Evolutionary conservation across 192 early-diverging fungal species (phyloP).

Genomic region (Podila minutissima): DNA sequence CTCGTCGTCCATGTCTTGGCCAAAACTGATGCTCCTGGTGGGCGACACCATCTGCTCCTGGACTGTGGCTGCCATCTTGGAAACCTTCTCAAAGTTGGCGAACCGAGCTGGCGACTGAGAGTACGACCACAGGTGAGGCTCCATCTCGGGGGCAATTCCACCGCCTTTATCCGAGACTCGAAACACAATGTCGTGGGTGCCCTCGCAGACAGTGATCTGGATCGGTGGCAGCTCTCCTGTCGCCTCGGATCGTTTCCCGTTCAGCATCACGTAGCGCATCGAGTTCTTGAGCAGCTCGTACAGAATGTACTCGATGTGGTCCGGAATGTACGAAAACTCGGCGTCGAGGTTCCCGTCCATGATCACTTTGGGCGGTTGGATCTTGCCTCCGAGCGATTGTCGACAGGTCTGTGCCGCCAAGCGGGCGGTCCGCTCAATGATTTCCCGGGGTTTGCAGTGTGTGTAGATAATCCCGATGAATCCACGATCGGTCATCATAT

Average conservation of each 20-base stretch:
- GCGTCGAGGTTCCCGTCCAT: constrained; percentile 80
- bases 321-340: constrained; percentile 92
- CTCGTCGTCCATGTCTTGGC: neutral
- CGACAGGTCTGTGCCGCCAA: constrained; percentile 23
- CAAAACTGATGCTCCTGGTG: constrained; percentile 8
- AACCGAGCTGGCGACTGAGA: constrained; percentile 66
- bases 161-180: constrained; percentile 94
- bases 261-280: constrained; percentile 59
- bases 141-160: constrained; percentile 75
- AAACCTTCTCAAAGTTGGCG: constrained; percentile 77
- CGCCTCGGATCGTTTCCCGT: neutral
- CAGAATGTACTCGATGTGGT: constrained; percentile 93
- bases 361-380: constrained; percentile 75
- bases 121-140: constrained; percentile 87
- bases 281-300: constrained; percentile 92
- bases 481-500: constrained; percentile 44
- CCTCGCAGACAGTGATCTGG: constrained; percentile 85
- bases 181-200: constrained; percentile 81
- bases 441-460: constrained; percentile 61
- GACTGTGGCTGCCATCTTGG: constrained; percentile 81
- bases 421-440: constrained; percentile 23
- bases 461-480: constrained; percentile 74
- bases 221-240: constrained; percentile 76
- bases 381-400: neutral
- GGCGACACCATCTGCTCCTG: constrained; percentile 62